Base-by-base conservation (phyloP, 495 filamentous ascomycete species). In the Venustampulla echinocandica region DNA sequence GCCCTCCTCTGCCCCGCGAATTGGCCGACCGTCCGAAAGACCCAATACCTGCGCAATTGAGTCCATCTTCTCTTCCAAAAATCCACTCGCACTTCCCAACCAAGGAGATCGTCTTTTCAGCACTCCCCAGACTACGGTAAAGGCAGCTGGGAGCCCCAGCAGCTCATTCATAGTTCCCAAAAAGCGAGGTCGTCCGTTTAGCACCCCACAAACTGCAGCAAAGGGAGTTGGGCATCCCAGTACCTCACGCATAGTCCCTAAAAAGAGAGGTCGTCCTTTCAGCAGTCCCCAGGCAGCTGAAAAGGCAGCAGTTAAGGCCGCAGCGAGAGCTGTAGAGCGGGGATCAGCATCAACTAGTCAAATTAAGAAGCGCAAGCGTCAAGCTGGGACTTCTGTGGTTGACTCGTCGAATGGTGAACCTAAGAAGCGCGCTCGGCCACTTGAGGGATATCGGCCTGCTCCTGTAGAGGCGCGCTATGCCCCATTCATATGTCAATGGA, bases 401-500 rank as follows among this genome's bases (percentile, higher is more conserved):
- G 1, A 5, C 19, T 6, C 4, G 10, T 4, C 15, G 10, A 17
- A 21, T 4, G 4, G 17, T 22, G 24, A 44, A 42, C 13, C 13
- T 1, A 44, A 44, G 27, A 21, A 24, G 11, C 24, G 23, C 13
- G 22, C n/a, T 14, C 13, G 41, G 2, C 27, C 27, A 30, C n/a
- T 30, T n/a, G 7, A 7, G n/a, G 27, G 7, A 7, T 7, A 30
- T n/a, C 10, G 27, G n/a, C 27, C 15, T 5, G 1, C n/a, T 15
- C 19, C 13, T 23, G 21, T 27, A 10, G 51, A 45, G 9, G 45
- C 47, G 11, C 41, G 40, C 21, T 66, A 58, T 43, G 52, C 56
- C 27, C 24, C 56, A 1, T 65, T 59, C 60, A 61, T 68, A 28
- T 90, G 85, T 58, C 53, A 64, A 25, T 88, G 84, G 85, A 57